Evolutionary conservation across 169 alveolate genomes (phyloP).

Genomic region (Plasmodium gaboni): DNA sequence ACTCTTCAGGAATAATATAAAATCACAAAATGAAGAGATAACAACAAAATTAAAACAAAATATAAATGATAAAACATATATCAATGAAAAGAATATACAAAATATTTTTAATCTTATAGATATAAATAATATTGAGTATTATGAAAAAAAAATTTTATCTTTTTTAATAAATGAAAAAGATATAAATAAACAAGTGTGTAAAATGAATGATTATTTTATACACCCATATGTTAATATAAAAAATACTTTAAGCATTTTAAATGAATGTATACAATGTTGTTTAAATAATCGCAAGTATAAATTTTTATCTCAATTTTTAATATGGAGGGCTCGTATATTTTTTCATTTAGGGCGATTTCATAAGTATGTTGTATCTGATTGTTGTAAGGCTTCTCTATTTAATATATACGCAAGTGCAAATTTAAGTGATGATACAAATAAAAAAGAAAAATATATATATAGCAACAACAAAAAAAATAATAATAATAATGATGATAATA

Average conservation of each 20-base stretch:
- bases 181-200: constrained; percentile 4
- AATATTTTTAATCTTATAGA: background rate
- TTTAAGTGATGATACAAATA: background rate
- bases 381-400: constrained; percentile 34
- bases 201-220: constrained; percentile 2
- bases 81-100: background rate
- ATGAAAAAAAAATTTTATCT: constrained; percentile 41
- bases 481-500: background rate
- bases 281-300: constrained; percentile 40
- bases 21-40: background rate
- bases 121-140: background rate
- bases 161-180: constrained; percentile 49
- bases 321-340: constrained; percentile 70
- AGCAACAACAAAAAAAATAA: too few relatives aligned
- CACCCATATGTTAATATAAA: background rate
- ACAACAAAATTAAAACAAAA: background rate
- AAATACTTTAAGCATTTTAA: constrained; percentile 4
- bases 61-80: background rate
- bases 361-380: constrained; percentile 34
- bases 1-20: too few relatives aligned
- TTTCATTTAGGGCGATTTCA: constrained; percentile 16
- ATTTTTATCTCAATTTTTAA: constrained; percentile 19
- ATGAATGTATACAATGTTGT: constrained; percentile 29
- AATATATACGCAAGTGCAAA: constrained; percentile 26
- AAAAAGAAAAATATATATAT: too few relatives aligned